phyloP scores from a whole-genome alignment of 2,329 filamentous ascomycete genomes.

The Alternaria ventricosa region DNA sequence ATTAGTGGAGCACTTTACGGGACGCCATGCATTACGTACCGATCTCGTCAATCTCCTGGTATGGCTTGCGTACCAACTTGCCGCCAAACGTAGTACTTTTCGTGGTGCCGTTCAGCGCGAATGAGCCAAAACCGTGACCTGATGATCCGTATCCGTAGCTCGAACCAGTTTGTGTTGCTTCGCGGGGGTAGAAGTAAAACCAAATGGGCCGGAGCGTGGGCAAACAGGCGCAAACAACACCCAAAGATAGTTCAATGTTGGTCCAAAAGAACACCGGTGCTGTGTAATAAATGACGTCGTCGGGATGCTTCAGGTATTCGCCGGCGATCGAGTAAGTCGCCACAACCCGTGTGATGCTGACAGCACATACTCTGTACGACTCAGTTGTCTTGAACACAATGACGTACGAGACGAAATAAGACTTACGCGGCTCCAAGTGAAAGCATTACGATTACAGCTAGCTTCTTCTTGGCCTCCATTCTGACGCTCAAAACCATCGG shows the following conservation, averaged over 20 bases:
- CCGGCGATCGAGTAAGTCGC: conserved; percentile 26
- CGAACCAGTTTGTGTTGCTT: conserved; percentile 14
- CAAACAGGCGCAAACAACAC: conserved; percentile 32
- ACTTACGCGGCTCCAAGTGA: conserved; percentile 29
- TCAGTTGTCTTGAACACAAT: not conserved
- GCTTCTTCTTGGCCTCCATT: conserved; percentile 24
- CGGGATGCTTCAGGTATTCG: conserved; percentile 26
- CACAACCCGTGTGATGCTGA: conserved; percentile 29
- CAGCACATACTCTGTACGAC: conserved; percentile 24
- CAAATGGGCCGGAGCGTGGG: conserved; percentile 36
- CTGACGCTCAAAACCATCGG: conserved; percentile 33
- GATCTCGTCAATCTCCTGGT: conserved; percentile 30
- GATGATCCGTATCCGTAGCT: conserved; percentile 20
- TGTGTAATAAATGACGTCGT: conserved; percentile 34
- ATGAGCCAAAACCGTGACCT: conserved; percentile 18
- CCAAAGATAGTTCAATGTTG: conserved; percentile 37
- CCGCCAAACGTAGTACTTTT: conserved; percentile 16
- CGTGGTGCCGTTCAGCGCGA: conserved; percentile 13
- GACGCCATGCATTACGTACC: not conserved
- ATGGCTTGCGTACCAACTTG: conserved; percentile 20
- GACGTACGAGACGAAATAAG: not conserved
- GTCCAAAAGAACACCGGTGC: conserved; percentile 39
- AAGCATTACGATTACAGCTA: conserved; percentile 31
- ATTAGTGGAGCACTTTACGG: not conserved
- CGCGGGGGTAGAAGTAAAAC: conserved; percentile 22